Base-by-base conservation (phyloP, 2,329 filamentous ascomycete genomes). In the Epicoccum sorghinum region DNA sequence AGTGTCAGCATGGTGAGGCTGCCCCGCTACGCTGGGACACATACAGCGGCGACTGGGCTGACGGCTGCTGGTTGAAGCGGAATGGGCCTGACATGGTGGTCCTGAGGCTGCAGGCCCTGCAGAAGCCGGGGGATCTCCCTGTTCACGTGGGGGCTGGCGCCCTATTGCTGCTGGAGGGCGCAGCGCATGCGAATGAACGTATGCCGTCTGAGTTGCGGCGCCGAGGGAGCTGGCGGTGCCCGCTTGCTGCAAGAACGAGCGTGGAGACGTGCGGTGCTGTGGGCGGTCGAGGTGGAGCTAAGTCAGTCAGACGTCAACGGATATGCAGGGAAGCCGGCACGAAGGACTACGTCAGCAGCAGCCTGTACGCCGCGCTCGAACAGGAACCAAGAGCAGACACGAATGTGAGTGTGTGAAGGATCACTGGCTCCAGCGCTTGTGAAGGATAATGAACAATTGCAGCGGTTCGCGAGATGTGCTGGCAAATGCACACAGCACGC, bases 81-180 rank as follows among this genome's bases (percentile, higher is more conserved):
- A 70, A 77, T n/a, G 75, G 75, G 38, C 73, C 73, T 59, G 74
- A 74, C 75, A 77, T 75, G 47, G 30, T 60, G 64, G 51, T 36
- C 43, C 14, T 33, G 44, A 30, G 43, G 47, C 25, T 52, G 47
- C 52, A 37, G 40, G 48, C 41, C 41, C 39, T 37, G 52, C 41
- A 45, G 46, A 35, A 42, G 30, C 40, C 24, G 40, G 32, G 8
- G 10, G 27, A 40, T 44, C 52, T 49, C 35, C 29, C 14, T 25
- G 46, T 27, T 50, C 32, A 46, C 46, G 29, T n/a, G 27, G 14
- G 47, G 53, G 47, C 47, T 13, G 43, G 24, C 77, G 75, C 12
- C 79, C 84, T 13, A 79, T 80, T 6, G 83, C 85, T 60, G 95
- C 90, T 38, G 7, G 18, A 29, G 24, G 35, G 29, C 37, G 36